Base-by-base conservation (phyloP, 345 rosid species). In the Salix udensis region DNA sequence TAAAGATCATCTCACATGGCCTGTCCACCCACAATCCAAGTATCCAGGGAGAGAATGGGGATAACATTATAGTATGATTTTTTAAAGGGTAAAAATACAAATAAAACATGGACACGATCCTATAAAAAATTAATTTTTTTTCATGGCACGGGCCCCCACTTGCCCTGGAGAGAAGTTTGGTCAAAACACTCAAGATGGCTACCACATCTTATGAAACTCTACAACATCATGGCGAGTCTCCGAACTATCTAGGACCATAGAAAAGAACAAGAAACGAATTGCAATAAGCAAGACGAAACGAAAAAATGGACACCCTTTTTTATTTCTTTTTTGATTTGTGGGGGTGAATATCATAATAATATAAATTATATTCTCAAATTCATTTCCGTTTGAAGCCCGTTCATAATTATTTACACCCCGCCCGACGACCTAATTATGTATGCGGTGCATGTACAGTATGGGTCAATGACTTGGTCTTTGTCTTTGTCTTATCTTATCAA, bases 1-100 rank as follows among this genome's bases (percentile, higher is more conserved):
- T 2, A 30, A 30, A 24, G 36, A 67, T n/a, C 68, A 67, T 31
- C 68, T 37, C 78, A 67, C 72, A 53, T 68, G 78, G 66, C 21
- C 24, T 34, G 64, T 73, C 76, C 76, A 28, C 42, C 19, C 18
- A 21, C 18, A 73, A 36, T 52, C 69, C 40, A 76, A 40, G 23
- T 61, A 60, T 11, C 62, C 14, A 8, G 74, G 60, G 7, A 14
- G 24, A 7, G 1, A 6, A 5, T 14, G 55, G 9, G 14, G 30
- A 24, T 52, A 6, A n/a, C 24, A 37, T 48, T 0, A 50, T 6
- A 7, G 18, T 16, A 40, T 39, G 10, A 39, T 39, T 39, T 39
- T 39, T 39, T 10, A 39, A 39, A 8, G 42, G 42, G 2, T 40
- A 40, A 9, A 40, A 40, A 8, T 9, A 11, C 0, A 40, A 40